phyloP scores from a whole-genome alignment of 352 stramenopile species.

The Halophytophthora batemanensis region DNA sequence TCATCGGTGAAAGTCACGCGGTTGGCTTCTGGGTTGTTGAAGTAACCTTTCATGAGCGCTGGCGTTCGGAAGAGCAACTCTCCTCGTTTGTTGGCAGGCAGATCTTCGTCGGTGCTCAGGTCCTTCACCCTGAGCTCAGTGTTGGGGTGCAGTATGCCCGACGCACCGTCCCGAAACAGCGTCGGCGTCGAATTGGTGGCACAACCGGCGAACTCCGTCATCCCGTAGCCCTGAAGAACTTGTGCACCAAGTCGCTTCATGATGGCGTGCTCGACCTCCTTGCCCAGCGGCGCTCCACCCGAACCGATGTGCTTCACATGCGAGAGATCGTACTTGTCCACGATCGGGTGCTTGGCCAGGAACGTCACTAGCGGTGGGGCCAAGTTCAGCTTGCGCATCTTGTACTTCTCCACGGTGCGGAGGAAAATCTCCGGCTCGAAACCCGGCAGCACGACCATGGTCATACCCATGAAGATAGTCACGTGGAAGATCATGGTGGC shows the following conservation, averaged over 20 bases:
- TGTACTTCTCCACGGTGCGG: slow-evolving; percentile 59
- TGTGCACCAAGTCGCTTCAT: slow-evolving; percentile 47
- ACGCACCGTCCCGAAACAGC: slow-evolving; percentile 16
- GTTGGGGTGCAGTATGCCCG: slow-evolving; percentile 32
- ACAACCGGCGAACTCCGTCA: slow-evolving; percentile 50
- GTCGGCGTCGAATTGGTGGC: slow-evolving; percentile 32
- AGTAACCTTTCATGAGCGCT: slow-evolving; percentile 25
- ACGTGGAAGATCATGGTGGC: slow-evolving; percentile 83
- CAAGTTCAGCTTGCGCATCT: slow-evolving; percentile 39
- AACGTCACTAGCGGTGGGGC: slow-evolving; percentile 78
- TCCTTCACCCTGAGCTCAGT: slow-evolving; percentile 34
- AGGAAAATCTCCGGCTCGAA: slow-evolving; percentile 92
- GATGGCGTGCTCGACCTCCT: slow-evolving; percentile 57
- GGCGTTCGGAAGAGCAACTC: slow-evolving; percentile 69
- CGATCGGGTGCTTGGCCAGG: slow-evolving; percentile 81
- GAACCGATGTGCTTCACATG: slow-evolving; percentile 61
- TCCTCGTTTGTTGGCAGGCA: slow-evolving; percentile 32
- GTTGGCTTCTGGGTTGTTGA: slow-evolving; percentile 85
- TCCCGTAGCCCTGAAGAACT: slow-evolving; percentile 47
- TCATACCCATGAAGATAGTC: slow-evolving; percentile 71
- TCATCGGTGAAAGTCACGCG: slow-evolving; percentile 56
- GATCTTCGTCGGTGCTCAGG: slow-evolving; percentile 26
- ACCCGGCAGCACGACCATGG: slow-evolving; percentile 82
- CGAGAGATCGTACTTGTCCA: slow-evolving; percentile 86
- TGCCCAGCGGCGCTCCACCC: slow-evolving; percentile 80